Conservation (phyloP, 441 rosid genomes). For the Dalechampia spathulata region DNA sequence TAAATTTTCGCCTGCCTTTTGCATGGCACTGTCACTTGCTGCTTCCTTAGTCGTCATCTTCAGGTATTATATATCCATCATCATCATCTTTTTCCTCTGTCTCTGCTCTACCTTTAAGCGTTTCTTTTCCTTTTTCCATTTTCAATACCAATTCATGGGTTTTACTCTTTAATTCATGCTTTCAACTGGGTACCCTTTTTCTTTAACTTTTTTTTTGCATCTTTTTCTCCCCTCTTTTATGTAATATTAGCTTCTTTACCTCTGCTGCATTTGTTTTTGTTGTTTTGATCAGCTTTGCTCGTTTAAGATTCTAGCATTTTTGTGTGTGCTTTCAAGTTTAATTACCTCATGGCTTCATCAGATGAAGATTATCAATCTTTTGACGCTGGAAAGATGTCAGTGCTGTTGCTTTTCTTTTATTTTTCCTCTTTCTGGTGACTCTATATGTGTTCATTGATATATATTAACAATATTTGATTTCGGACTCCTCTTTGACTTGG, state of each 20-base stretch:
- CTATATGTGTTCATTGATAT: too few relatives aligned
- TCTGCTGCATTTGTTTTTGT: too few relatives aligned
- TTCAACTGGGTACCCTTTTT: constrained; percentile 7
- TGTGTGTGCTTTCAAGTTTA: neutral
- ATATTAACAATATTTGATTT: too few relatives aligned
- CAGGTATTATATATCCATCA: neutral
- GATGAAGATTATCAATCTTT: neutral
- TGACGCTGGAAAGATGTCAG: constrained; percentile 26
- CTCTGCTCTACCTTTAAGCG: neutral
- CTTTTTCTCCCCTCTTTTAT: neutral
- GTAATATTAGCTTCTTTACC: too few relatives aligned
- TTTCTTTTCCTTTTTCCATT: constrained; percentile 3
- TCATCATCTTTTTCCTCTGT: too few relatives aligned
- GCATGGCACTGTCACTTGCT: too few relatives aligned
- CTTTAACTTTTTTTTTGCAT: neutral
- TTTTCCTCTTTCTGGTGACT: neutral
- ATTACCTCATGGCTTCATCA: constrained; percentile 10
- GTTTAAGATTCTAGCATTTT: neutral
- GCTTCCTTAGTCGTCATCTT: too few relatives aligned
- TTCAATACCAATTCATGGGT: neutral
- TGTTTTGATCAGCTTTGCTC: neutral
- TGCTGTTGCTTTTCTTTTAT: neutral
- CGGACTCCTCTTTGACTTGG: too few relatives aligned
- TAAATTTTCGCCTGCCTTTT: too few relatives aligned
- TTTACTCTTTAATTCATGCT: neutral